Conservation (phyloP, 2,329 filamentous ascomycete species). For the Chalaropsis thielavioides region DNA sequence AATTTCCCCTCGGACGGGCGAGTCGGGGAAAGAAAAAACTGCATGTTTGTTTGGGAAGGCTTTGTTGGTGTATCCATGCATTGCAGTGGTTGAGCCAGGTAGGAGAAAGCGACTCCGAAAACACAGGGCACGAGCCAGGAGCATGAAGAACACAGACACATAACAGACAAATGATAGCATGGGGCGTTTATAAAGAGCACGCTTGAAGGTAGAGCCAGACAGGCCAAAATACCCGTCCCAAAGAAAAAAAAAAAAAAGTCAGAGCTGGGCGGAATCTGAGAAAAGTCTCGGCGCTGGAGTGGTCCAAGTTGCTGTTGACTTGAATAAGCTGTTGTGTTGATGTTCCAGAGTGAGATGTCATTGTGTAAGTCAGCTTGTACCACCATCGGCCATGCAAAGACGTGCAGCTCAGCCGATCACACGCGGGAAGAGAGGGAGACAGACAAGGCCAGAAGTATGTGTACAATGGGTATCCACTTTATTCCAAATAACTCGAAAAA, state of each 20-base stretch:
- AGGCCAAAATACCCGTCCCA: too few species aligned
- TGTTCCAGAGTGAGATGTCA: too few species aligned
- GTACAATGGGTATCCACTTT: background rate
- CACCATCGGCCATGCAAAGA: too few species aligned
- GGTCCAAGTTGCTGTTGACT: too few species aligned
- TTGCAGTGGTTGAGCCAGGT: background rate
- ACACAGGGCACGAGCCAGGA: background rate
- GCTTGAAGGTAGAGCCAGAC: background rate
- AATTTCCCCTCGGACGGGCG: background rate
- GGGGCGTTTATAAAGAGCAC: too few species aligned
- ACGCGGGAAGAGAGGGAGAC: background rate
- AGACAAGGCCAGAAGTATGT: background rate
- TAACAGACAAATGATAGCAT: too few species aligned
- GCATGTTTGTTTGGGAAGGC: background rate
- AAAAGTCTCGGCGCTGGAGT: too few species aligned
- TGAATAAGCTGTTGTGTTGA: too few species aligned
- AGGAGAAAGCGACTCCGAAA: background rate
- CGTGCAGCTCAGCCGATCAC: background rate
- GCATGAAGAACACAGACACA: background rate
- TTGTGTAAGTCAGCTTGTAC: too few species aligned
- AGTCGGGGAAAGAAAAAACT: background rate
- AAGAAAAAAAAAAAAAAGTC: too few species aligned
- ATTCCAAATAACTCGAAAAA: background rate
- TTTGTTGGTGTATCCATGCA: background rate
- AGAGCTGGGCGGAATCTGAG: too few species aligned